These are phyloP conservation scores for Canavalia gladiata DNA, from an alignment of 306 rosid species.

Conservation along the genomic window DNA sequence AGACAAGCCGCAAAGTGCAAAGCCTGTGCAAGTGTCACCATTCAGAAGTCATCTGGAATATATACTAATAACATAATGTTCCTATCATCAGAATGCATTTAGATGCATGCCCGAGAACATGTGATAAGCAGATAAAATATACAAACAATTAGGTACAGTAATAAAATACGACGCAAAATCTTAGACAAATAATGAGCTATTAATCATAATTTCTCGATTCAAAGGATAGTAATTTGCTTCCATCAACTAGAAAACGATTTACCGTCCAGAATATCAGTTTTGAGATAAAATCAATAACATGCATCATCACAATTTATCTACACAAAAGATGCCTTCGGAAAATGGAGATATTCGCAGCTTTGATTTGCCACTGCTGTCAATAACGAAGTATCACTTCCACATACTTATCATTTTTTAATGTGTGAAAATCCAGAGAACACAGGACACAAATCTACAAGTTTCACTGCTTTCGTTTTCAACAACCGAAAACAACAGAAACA, in stretches of 20 bases:
- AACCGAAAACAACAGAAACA: not conserved
- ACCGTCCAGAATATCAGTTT: not conserved
- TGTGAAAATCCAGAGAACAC: not conserved
- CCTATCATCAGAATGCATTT: constrained; percentile 15
- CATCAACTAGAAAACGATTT: not conserved
- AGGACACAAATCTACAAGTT: not conserved
- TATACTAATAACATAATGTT: constrained; percentile 7
- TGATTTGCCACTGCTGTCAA: not conserved
- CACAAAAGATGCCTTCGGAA: not conserved
- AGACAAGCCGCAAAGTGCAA: constrained; percentile 26
- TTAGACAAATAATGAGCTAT: not conserved
- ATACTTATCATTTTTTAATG: not conserved
- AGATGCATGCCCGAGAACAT: not conserved
- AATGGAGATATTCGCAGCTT: not conserved
- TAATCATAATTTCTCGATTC: constrained; percentile 7
- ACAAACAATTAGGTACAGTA: not conserved
- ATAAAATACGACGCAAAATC: not conserved
- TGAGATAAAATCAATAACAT: not conserved
- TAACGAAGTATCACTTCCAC: not conserved
- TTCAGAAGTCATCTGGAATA: constrained; percentile 62
- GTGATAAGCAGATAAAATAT: constrained; percentile 11
- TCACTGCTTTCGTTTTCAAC: not conserved
- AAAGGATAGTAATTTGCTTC: not conserved
- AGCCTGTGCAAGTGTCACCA: constrained; percentile 7
- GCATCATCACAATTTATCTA: not conserved